A percentile compares a stretch with the other conserved stretches of the same genome.
Evolutionary conservation across 257 asterid species (phyloP).

Genomic region (Plantago elongata): DNA sequence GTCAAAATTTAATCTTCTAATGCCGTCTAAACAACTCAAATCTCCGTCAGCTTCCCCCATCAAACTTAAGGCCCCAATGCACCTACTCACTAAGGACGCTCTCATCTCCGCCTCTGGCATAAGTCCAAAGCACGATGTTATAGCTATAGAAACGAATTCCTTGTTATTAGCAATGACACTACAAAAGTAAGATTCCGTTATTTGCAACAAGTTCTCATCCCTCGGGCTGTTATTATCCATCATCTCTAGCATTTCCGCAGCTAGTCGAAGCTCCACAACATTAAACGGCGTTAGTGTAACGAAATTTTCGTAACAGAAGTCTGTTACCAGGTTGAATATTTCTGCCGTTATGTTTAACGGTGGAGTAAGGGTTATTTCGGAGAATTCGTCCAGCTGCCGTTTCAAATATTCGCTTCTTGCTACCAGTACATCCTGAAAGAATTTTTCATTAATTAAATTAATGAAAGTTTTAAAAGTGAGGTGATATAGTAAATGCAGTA

Average conservation of each 20-base stretch:
- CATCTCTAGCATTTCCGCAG: conserved; percentile 75
- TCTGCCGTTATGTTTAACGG: conserved; percentile 76
- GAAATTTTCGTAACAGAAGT: conserved; percentile 62
- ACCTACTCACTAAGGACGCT: conserved; percentile 59
- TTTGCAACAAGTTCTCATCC: conserved; percentile 44
- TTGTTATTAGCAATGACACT: conserved; percentile 40
- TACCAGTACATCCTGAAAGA: conserved; percentile 48
- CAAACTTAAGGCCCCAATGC: conserved; percentile 64
- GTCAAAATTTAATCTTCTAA: conserved; percentile 30
- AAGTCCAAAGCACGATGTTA: conserved; percentile 50
- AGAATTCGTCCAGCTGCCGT: conserved; percentile 39
- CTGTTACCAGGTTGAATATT: conserved; percentile 53
- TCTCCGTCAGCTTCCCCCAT: conserved; percentile 40
- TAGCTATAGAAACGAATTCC: conserved; percentile 51
- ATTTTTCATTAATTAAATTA: neutral
- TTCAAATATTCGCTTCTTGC: conserved; percentile 53
- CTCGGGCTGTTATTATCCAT: conserved; percentile 24
- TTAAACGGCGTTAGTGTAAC: conserved; percentile 61
- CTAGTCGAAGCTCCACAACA: conserved; percentile 73
- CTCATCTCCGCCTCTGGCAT: conserved; percentile 72
- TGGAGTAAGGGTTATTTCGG: conserved; percentile 74
- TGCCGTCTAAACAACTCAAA: conserved; percentile 35
- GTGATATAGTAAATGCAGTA: conserved; percentile 30
- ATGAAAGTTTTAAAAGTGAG: too few relatives aligned
- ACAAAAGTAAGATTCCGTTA: conserved; percentile 66